Evolutionary conservation across 805 yeast species (phyloP).

Genomic region (Nakazawaea sp.): DNA sequence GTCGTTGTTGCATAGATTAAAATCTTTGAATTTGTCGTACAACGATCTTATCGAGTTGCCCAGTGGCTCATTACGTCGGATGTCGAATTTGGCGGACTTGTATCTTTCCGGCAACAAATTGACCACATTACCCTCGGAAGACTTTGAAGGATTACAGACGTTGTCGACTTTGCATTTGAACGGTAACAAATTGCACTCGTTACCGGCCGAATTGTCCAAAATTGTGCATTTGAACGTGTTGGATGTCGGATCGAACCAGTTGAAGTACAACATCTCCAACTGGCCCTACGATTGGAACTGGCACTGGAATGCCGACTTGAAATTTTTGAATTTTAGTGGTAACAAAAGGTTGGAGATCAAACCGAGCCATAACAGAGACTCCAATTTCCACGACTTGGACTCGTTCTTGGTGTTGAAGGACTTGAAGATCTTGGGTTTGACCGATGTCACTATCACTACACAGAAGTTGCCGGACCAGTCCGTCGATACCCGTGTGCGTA

Average conservation of each 20-base stretch:
- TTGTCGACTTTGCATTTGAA: constrained; percentile 64
- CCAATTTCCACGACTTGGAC: constrained; percentile 57
- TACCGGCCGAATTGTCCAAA: constrained; percentile 84
- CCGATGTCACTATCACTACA: constrained; percentile 92
- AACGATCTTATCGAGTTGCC: constrained; percentile 83
- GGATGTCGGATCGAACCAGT: constrained; percentile 86
- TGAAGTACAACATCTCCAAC: constrained; percentile 88
- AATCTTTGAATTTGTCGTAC: constrained; percentile 68
- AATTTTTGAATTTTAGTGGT: constrained; percentile 84
- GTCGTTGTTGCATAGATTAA: constrained; percentile 50
- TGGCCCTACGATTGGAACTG: constrained; percentile 98
- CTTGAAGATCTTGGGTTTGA: constrained; percentile 71
- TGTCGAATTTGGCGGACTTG: constrained; percentile 52
- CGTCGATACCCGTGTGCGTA: constrained; percentile 76
- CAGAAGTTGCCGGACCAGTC: constrained; percentile 86
- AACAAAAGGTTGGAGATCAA: constrained; percentile 88
- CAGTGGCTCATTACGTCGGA: constrained; percentile 53
- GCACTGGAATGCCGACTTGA: constrained; percentile 74
- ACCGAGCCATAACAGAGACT: constrained; percentile 51
- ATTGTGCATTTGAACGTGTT: constrained; percentile 56
- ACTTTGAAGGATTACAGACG: constrained; percentile 53
- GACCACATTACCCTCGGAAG: constrained; percentile 78
- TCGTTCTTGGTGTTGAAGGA: constrained; percentile 55
- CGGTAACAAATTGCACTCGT: constrained; percentile 75
- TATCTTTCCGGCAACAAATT: constrained; percentile 81